phyloP scores from a whole-genome alignment of 371 early-diverging fungal genomes.

The Capillidium heterosporum region DNA sequence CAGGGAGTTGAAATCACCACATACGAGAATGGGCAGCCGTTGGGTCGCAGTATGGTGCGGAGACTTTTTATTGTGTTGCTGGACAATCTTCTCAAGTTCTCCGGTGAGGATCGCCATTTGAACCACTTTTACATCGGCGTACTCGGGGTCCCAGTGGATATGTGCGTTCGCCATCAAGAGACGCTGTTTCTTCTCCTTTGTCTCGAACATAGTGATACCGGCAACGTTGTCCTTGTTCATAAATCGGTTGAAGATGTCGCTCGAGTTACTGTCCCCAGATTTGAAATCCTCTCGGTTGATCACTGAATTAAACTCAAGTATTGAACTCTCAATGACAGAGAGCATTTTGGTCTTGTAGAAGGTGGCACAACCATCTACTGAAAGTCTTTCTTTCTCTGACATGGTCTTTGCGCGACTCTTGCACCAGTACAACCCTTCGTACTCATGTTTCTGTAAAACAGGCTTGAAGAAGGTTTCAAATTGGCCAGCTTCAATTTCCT shows the following conservation, averaged over 20 bases:
- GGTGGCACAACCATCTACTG: conserved; percentile 96
- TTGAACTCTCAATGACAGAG: conserved; percentile 49
- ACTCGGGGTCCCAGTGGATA: conserved; percentile 84
- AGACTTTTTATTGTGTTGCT: conserved; percentile 21
- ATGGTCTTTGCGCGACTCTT: conserved; percentile 88
- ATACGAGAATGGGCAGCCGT: conserved; percentile 48
- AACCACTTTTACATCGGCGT: conserved; percentile 93
- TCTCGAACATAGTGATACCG: conserved; percentile 67
- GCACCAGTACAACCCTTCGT: conserved; percentile 87
- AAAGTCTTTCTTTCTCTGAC: conserved; percentile 68
- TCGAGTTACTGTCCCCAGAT: conserved; percentile 50
- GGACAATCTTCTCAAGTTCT: conserved; percentile 49
- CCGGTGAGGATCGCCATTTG: conserved; percentile 93
- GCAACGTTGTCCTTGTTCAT: conserved; percentile 97
- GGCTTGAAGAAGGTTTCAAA: conserved; percentile 71
- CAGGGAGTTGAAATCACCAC: conserved; percentile 96
- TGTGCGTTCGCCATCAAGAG: conserved; percentile 86
- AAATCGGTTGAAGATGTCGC: conserved; percentile 67
- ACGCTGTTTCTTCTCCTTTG: conserved; percentile 42
- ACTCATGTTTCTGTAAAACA: conserved; percentile 56
- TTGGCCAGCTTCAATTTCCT: conserved; percentile 78
- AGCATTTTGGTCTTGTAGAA: conserved; percentile 85
- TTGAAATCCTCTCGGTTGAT: conserved; percentile 17
- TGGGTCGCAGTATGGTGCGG: conserved; percentile 8
- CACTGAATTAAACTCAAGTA: conserved; percentile 86